Conservation (phyloP, 495 filamentous ascomycete genomes). For the Penicillium tannophilum region DNA sequence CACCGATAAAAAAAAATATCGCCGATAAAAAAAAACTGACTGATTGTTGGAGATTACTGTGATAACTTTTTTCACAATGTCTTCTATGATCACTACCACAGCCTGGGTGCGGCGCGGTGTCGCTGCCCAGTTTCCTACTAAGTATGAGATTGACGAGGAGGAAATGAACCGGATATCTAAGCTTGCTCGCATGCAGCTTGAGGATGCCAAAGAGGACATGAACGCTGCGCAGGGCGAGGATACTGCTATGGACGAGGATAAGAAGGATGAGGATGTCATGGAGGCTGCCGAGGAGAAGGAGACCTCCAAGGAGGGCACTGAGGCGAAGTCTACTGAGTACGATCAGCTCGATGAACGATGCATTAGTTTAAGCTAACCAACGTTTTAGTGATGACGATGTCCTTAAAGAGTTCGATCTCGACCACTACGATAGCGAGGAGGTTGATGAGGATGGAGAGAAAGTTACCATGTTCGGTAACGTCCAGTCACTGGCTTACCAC, state of each 20-base stretch:
- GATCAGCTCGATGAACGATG: conserved; percentile 1
- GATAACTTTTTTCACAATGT: conserved; percentile 49
- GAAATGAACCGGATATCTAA: conserved; percentile 89
- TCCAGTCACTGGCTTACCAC: conserved; percentile 91
- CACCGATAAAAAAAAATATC: conserved; percentile 41
- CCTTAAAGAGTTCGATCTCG: conserved; percentile 91
- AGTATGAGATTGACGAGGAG: conserved; percentile 88
- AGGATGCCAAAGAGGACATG: conserved; percentile 87
- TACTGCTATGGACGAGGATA: conserved; percentile 34
- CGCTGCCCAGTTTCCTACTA: conserved; percentile 86
- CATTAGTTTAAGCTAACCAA: neutral
- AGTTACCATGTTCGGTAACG: conserved; percentile 93
- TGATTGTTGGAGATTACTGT: conserved; percentile 14
- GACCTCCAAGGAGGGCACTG: conserved; percentile 20
- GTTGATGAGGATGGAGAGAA: conserved; percentile 65
- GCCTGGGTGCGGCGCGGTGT: conserved; percentile 93
- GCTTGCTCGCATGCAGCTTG: conserved; percentile 86
- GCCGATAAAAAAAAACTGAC: conserved; percentile 27
- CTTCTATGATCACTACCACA: conserved; percentile 88
- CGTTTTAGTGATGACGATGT: conserved; percentile 70
- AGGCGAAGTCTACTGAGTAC: conserved; percentile 25
- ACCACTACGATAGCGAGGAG: conserved; percentile 88
- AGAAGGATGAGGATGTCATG: conserved; percentile 26
- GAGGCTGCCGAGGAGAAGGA: conserved; percentile 24
- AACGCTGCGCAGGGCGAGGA: conserved; percentile 58